phyloP scores from a whole-genome alignment of 352 stramenopile species.

The Phytophthora sp. region DNA sequence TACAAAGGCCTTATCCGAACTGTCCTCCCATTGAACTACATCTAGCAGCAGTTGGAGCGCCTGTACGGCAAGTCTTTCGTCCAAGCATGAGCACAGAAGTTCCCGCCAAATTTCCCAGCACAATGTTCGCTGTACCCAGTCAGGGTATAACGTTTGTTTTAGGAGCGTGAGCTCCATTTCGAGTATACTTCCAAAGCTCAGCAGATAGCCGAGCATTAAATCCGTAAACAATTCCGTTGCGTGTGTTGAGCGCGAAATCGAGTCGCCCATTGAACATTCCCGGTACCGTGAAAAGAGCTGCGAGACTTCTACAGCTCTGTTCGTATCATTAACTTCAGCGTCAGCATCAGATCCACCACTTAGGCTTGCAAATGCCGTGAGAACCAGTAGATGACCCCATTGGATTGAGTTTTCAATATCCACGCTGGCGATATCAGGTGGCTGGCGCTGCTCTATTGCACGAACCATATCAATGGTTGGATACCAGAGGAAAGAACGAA shows the following conservation, averaged over 20 bases:
- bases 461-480: conserved; percentile 45
- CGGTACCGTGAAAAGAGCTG: conserved; percentile 49
- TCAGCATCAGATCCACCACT: conserved; percentile 1
- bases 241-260: conserved; percentile 14
- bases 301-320: conserved; percentile 26
- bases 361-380: conserved; percentile 34
- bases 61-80: conserved; percentile 33
- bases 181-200: conserved; percentile 27
- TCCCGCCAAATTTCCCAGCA: conserved; percentile 67
- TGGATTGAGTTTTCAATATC: conserved; percentile 34
- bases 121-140: conserved; percentile 44
- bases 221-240: conserved; percentile 41
- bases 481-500: conserved; percentile 48
- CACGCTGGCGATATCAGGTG: background rate
- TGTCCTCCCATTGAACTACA: conserved; percentile 38
- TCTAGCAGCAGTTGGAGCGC: conserved; percentile 45
- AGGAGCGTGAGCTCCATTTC: conserved; percentile 55
- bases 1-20: conserved; percentile 5
- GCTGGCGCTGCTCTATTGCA: conserved; percentile 43
- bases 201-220: conserved; percentile 41
- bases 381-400: conserved; percentile 43
- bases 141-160: conserved; percentile 58
- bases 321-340: conserved; percentile 12
- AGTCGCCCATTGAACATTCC: conserved; percentile 30
- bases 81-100: conserved; percentile 59